These are phyloP conservation scores for Candida silvicultrix DNA, from an alignment of 805 yeast species.

Conservation along the genomic window DNA sequence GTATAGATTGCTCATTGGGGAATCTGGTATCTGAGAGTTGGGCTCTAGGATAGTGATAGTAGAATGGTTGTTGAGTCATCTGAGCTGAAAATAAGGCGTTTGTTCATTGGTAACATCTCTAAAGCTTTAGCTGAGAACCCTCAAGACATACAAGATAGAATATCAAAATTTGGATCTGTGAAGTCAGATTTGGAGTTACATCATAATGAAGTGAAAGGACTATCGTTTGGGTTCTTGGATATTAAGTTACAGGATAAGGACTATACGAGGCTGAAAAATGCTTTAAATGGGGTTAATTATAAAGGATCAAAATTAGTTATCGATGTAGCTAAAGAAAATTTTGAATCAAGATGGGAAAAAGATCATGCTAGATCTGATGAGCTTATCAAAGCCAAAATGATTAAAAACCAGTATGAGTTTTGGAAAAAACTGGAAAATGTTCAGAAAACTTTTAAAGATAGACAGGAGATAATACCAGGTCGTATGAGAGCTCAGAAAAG, in stretches of 20 bases:
- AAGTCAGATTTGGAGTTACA: constrained; percentile 44
- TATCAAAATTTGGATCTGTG: constrained; percentile 58
- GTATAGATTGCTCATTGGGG: too few relatives aligned
- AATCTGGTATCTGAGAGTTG: too few relatives aligned
- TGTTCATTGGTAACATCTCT: constrained; percentile 70
- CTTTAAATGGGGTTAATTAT: constrained; percentile 66
- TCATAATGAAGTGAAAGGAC: constrained; percentile 35
- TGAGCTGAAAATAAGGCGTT: constrained; percentile 20
- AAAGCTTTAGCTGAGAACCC: constrained; percentile 38
- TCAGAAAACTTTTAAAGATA: constrained; percentile 33
- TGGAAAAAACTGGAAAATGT: constrained; percentile 31
- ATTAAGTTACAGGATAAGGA: constrained; percentile 42
- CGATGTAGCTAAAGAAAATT: constrained; percentile 56
- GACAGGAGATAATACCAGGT: constrained; percentile 44
- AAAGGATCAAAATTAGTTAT: constrained; percentile 67
- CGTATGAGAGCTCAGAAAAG: constrained; percentile 55
- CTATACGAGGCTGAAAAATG: constrained; percentile 42
- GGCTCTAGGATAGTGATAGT: too few relatives aligned
- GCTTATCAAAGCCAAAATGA: constrained; percentile 26
- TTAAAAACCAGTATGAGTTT: constrained; percentile 32
- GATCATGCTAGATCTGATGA: constrained; percentile 32
- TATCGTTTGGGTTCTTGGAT: constrained; percentile 58
- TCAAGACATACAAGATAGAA: constrained; percentile 44
- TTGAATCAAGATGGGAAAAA: constrained; percentile 36
- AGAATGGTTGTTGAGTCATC: not conserved